Evolutionary conservation across 164 flowering plant genomes (phyloP).

Genomic region (Macadamia tetraphylla): DNA sequence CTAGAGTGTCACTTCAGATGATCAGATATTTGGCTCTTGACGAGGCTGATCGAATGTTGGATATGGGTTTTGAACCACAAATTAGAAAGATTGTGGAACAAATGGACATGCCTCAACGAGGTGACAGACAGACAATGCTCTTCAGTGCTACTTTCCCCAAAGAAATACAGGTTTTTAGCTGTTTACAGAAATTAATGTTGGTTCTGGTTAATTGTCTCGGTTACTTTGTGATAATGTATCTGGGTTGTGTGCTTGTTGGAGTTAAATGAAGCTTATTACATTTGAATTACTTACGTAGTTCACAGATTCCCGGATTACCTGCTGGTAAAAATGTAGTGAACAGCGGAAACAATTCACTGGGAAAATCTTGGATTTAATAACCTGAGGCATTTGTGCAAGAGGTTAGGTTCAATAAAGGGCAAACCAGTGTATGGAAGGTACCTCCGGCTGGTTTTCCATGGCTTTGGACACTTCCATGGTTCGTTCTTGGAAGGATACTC

Average conservation of each 20-base stretch:
- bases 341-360: neutral
- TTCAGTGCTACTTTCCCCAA: slow-evolving; percentile 67
- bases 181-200: neutral
- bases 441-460: too few species aligned
- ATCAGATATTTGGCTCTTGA: slow-evolving; percentile 53
- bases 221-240: neutral
- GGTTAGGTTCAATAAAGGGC: too few species aligned
- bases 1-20: slow-evolving; percentile 59
- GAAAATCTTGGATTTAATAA: neutral
- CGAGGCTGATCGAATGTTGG: slow-evolving; percentile 66
- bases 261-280: too few species aligned
- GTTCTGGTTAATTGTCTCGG: neutral
- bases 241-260: neutral
- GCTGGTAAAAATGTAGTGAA: too few species aligned
- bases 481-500: too few species aligned
- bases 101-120: slow-evolving; percentile 62
- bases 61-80: slow-evolving; percentile 70
- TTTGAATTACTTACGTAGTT: too few species aligned
- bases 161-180: slow-evolving; percentile 44
- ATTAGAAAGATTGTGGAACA: slow-evolving; percentile 57
- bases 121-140: slow-evolving; percentile 56
- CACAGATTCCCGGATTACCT: too few species aligned
- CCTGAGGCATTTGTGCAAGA: too few species aligned
- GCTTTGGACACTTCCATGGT: too few species aligned
- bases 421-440: too few species aligned